Evolutionary conservation across 768 basidiomycete species (phyloP).

Genomic region (Boletus subparvulus): DNA sequence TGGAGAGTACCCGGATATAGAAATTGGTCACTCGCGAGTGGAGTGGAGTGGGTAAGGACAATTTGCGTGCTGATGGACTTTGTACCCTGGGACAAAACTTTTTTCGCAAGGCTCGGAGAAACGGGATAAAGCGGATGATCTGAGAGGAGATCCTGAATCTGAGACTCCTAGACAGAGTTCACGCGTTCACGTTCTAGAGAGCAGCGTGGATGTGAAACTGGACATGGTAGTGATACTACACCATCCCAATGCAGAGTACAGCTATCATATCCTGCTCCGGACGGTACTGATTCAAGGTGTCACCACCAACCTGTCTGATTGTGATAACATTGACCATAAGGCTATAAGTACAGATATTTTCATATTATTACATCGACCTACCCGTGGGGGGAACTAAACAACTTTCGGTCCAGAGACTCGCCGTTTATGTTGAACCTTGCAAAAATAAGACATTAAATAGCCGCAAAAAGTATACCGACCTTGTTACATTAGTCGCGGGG

Average conservation of each 20-base stretch:
- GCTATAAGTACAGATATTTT: background rate
- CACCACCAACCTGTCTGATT: background rate
- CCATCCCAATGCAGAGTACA: too few relatives aligned
- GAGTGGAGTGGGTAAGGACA: slow-evolving; percentile 7
- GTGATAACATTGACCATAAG: background rate
- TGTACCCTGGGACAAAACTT: background rate
- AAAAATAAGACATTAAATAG: slow-evolving; percentile 27
- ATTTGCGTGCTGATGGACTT: slow-evolving; percentile 8
- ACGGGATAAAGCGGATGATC: background rate
- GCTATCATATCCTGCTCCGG: too few relatives aligned
- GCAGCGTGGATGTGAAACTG: background rate
- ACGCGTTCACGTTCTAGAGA: background rate
- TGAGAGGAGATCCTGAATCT: background rate
- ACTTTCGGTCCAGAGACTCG: background rate
- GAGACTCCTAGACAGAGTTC: background rate
- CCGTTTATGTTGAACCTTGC: slow-evolving; percentile 2
- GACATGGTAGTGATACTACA: background rate
- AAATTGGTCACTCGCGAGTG: background rate
- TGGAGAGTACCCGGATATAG: slow-evolving; percentile 4
- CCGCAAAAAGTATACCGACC: background rate
- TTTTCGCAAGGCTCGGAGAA: slow-evolving; percentile 12
- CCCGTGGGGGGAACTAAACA: slow-evolving; percentile 14
- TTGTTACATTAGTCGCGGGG: slow-evolving; percentile 8
- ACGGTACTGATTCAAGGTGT: background rate
- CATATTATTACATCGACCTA: background rate